Evolutionary conservation across 2,329 filamentous ascomycete genomes (phyloP).

Genomic region (Colletotrichum echinochloae): DNA sequence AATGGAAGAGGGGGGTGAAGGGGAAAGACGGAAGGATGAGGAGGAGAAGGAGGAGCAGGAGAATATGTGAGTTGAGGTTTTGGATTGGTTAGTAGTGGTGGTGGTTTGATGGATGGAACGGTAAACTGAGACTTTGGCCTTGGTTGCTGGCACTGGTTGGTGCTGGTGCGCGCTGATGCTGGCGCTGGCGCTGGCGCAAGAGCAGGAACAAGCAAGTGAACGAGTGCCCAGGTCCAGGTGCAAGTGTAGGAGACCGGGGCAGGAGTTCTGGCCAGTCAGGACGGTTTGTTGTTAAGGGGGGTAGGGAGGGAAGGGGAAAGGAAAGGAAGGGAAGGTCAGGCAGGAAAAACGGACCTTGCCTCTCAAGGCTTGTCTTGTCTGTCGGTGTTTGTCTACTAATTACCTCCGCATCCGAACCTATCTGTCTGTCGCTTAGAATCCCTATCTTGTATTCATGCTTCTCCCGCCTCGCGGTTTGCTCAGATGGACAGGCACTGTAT

Average conservation of each 20-base stretch:
- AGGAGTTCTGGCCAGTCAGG: conserved; percentile 18
- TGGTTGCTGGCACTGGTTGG: conserved; percentile 15
- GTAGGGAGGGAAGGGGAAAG: not conserved
- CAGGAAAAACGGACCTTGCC: conserved; percentile 13
- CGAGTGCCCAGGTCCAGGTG: not conserved
- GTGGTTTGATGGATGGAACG: conserved; percentile 26
- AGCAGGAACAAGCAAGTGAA: conserved; percentile 4
- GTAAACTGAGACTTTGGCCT: conserved; percentile 16
- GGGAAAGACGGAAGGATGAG: conserved; percentile 8
- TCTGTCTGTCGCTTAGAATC: not conserved
- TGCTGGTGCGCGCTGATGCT: not conserved
- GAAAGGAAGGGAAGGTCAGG: conserved; percentile 3
- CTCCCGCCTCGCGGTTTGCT: not conserved
- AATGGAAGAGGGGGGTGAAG: conserved; percentile 12
- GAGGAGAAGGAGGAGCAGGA: conserved; percentile 17
- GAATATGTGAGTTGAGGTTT: conserved; percentile 28
- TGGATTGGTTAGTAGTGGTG: not conserved
- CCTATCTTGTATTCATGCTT: not conserved
- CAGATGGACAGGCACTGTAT: not conserved
- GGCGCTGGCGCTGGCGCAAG: conserved; percentile 1
- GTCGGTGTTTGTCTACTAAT: not conserved
- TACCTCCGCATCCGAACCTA: too few relatives aligned
- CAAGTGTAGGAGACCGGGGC: conserved; percentile 2
- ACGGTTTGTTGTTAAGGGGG: conserved; percentile 15
- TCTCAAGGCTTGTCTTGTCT: not conserved